These are phyloP conservation scores for Russula compacta DNA, from an alignment of 768 basidiomycete genomes.

Conservation along the genomic window DNA sequence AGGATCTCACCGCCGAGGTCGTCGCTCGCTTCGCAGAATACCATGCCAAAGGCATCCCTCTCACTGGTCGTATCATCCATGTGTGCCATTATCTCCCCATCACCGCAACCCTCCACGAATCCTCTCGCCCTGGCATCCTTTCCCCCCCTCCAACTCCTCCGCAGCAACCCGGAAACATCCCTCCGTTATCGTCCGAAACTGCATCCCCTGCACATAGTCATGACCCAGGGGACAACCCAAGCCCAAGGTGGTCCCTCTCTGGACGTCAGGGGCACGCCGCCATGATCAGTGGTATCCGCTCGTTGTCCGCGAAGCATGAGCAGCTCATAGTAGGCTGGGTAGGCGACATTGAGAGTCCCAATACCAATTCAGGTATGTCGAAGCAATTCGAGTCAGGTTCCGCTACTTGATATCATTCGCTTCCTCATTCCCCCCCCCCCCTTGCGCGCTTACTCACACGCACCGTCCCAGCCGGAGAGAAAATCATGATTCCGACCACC, in stretches of 20 bases:
- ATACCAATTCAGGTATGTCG: conserved; percentile 23
- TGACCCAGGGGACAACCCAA: conserved; percentile 17
- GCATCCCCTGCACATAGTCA: conserved; percentile 14
- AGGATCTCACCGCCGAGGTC: conserved; percentile 68
- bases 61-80: conserved; percentile 86
- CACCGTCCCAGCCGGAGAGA: conserved; percentile 22
- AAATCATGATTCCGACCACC: conserved; percentile 37
- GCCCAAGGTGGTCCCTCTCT: conserved; percentile 59
- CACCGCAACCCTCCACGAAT: conserved; percentile 45
- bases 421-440: not conserved
- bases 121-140: conserved; percentile 37
- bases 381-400: conserved; percentile 2
- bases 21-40: conserved; percentile 63
- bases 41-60: conserved; percentile 53
- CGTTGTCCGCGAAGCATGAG: conserved; percentile 74
- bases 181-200: conserved; percentile 22
- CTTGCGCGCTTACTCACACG: not conserved
- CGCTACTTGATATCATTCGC: not conserved
- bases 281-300: conserved; percentile 89
- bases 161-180: conserved; percentile 40
- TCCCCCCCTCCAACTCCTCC: conserved; percentile 80
- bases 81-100: conserved; percentile 87
- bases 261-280: conserved; percentile 87
- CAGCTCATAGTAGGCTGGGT: conserved; percentile 93
- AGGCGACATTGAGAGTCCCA: conserved; percentile 60